Percentiles rank a stretch among this genome's conserved stretches.
Evolutionary conservation across 371 early-diverging fungal genomes (phyloP).

Genomic region (Nematocida parisii): DNA sequence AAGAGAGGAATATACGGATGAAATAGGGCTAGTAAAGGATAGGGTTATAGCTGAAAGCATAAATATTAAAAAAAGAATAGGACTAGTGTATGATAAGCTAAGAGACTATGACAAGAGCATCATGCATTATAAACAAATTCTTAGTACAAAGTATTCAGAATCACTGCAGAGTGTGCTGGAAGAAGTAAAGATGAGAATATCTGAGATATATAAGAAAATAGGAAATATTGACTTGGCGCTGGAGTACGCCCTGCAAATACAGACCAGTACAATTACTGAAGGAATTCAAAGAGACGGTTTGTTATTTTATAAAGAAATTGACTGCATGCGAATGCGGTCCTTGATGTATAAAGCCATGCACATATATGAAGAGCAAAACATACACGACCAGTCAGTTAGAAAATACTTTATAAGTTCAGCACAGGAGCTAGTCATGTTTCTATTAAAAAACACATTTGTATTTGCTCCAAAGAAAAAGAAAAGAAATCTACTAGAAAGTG

Average conservation of each 20-base stretch:
- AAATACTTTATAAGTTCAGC: constrained; percentile 27
- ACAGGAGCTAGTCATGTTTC: constrained; percentile 33
- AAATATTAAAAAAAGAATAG: constrained; percentile 42
- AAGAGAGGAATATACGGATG: not conserved
- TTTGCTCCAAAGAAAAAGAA: constrained; percentile 34
- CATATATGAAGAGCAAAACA: constrained; percentile 9
- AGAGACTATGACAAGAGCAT: constrained; percentile 58
- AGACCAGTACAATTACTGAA: not conserved
- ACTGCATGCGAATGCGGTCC: constrained; percentile 34
- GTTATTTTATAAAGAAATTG: constrained; percentile 25
- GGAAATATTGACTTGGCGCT: constrained; percentile 65
- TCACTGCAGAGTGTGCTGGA: constrained; percentile 19
- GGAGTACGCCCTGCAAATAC: constrained; percentile 54
- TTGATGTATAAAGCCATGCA: constrained; percentile 45
- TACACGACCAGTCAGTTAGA: not conserved
- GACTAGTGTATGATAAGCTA: constrained; percentile 6
- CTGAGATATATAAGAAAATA: constrained; percentile 62
- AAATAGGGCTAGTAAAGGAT: not conserved
- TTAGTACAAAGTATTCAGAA: constrained; percentile 8
- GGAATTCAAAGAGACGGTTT: constrained; percentile 4
- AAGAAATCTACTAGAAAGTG: not conserved
- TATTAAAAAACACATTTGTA: constrained; percentile 46
- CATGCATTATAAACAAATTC: constrained; percentile 54
- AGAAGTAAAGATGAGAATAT: constrained; percentile 61
- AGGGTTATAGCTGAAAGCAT: constrained; percentile 27